Conservation (phyloP, 2,329 filamentous ascomycete genomes). For the Pestalotiopsis sp. region DNA sequence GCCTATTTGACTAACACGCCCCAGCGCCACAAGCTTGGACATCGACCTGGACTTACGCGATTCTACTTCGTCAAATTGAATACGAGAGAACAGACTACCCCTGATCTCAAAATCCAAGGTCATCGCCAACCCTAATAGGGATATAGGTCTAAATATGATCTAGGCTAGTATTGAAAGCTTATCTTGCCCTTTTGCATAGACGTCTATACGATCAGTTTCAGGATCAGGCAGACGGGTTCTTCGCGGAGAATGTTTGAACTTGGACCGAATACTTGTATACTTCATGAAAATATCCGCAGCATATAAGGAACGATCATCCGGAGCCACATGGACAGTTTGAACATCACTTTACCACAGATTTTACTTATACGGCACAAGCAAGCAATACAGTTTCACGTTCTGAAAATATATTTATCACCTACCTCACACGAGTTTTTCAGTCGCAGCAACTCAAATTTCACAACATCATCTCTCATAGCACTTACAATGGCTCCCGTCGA, state of each 20-base stretch:
- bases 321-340: too few relatives aligned
- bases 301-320: background rate
- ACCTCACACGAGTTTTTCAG: background rate
- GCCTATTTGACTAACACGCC: too few relatives aligned
- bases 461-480: background rate
- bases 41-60: too few relatives aligned
- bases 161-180: background rate
- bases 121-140: background rate
- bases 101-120: too few relatives aligned
- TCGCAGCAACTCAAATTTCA: background rate
- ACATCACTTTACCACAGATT: background rate
- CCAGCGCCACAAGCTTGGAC: too few relatives aligned
- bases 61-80: too few relatives aligned
- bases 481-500: slow-evolving; percentile 22
- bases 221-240: background rate
- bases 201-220: background rate
- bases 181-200: background rate
- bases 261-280: background rate
- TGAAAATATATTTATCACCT: background rate
- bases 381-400: background rate
- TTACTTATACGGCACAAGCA: background rate
- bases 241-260: background rate
- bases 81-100: too few relatives aligned
- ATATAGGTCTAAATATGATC: background rate
- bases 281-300: background rate